Evolutionary conservation across 179 eudicot genomes (phyloP).

Genomic region (Sideroxylon spinosum): DNA sequence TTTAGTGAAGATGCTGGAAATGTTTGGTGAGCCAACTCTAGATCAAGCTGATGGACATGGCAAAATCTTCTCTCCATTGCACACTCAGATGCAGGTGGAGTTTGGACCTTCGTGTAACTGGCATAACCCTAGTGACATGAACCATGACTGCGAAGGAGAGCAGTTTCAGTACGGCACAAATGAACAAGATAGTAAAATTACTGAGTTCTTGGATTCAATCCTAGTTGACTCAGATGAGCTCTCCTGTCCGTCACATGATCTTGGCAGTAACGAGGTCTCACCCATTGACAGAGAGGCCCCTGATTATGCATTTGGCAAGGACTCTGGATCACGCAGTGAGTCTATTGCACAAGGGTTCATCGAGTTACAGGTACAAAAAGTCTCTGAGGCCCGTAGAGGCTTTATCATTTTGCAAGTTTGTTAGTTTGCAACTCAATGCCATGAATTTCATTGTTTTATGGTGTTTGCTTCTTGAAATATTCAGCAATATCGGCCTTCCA

Average conservation of each 20-base stretch:
- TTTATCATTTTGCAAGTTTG: conserved; percentile 18
- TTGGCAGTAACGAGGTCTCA: conserved; percentile 12
- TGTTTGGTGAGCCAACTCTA: conserved; percentile 23
- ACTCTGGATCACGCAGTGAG: conserved; percentile 50
- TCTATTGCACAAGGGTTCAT: conserved; percentile 39
- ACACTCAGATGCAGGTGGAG: conserved; percentile 32
- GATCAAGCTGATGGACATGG: conserved; percentile 21
- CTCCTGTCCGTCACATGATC: conserved; percentile 20
- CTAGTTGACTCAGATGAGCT: conserved; percentile 34
- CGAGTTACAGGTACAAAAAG: conserved; percentile 41
- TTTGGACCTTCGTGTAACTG: conserved; percentile 29
- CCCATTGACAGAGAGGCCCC: not conserved
- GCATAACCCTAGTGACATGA: conserved; percentile 20
- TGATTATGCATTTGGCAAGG: conserved; percentile 20
- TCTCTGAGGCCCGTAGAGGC: conserved; percentile 13
- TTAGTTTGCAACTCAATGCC: conserved; percentile 21
- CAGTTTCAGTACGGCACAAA: conserved; percentile 35
- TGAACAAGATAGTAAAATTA: conserved; percentile 27
- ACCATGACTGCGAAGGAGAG: conserved; percentile 25
- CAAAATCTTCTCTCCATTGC: conserved; percentile 40
- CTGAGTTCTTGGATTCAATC: conserved; percentile 45
- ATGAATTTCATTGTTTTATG: not conserved
- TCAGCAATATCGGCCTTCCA: not conserved
- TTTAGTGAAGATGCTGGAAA: conserved; percentile 30
- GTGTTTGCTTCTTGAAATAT: not conserved